These are phyloP conservation scores for Cyclanthera cordifolia DNA, from an alignment of 306 rosid genomes.

Conservation along the genomic window DNA sequence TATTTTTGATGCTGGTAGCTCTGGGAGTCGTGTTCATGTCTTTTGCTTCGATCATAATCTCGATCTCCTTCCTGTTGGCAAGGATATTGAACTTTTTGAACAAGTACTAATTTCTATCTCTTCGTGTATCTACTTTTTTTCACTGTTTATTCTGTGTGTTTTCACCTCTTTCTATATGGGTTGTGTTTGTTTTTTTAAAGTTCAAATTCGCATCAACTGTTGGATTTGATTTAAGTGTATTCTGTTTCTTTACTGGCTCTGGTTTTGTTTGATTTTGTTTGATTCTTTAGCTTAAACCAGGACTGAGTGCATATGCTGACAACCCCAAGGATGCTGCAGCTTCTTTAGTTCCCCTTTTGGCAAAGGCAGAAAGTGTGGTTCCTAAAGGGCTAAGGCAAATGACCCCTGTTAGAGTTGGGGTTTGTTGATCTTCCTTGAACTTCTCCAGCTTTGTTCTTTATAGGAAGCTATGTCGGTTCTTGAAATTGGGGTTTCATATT, in stretches of 20 bases:
- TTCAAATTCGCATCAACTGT: too few species aligned
- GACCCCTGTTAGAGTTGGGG: slow-evolving; percentile 96
- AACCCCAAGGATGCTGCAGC: slow-evolving; percentile 64
- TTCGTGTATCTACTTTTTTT: background rate
- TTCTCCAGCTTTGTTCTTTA: background rate
- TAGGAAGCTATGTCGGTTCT: background rate
- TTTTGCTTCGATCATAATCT: slow-evolving; percentile 56
- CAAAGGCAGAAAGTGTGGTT: slow-evolving; percentile 59
- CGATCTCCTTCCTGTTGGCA: slow-evolving; percentile 82
- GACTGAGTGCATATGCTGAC: slow-evolving; percentile 62
- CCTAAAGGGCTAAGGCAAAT: slow-evolving; percentile 55
- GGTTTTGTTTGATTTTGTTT: background rate
- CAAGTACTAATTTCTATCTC: slow-evolving; percentile 34
- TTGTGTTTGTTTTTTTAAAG: too few species aligned
- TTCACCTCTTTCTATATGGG: too few species aligned
- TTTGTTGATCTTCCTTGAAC: slow-evolving; percentile 20
- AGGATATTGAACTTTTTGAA: slow-evolving; percentile 71
- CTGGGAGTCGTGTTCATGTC: slow-evolving; percentile 98
- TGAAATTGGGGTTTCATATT: slow-evolving; percentile 17
- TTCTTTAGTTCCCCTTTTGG: slow-evolving; percentile 52
- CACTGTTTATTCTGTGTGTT: background rate
- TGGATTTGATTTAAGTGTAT: background rate
- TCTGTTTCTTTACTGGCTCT: background rate
- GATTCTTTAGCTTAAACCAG: slow-evolving; percentile 37
- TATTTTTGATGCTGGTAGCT: slow-evolving; percentile 93